Base-by-base conservation (phyloP, 1,139 yeast genomes). In the Hansenula lynferdii region DNA sequence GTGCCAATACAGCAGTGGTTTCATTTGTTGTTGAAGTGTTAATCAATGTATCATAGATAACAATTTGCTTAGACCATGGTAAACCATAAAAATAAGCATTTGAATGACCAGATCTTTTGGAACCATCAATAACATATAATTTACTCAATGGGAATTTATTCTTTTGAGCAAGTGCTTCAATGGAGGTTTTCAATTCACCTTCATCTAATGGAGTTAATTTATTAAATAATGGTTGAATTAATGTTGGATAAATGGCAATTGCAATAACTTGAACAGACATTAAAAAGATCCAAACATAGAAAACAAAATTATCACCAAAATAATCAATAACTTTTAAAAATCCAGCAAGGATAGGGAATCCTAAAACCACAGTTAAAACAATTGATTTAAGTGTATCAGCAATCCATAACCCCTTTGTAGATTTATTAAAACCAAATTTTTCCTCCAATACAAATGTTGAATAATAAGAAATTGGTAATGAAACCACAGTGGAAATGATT, bases 51-150 rank as follows among this genome's bases (percentile, higher is more conserved):
- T 92, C 98, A 59, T 72, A 92, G 39, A 92, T 73, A 36, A 92
- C 97, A 64, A 92, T 92, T 61, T 90, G 92, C 64, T 92, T 92
- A 42, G 89, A 81, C 94, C 97, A 90, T 33, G 98, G 98, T 53
- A 92, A 72, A 7, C 98, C 98, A 50, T 85, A 79, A 59, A 92
- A 92, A 62, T 86, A 92, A 32, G 98, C 98, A 58, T 92, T 92
- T 7, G 97, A 90, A 63, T 92, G 98, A 12, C 95, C 79, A 1
- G 96, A 86, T 65, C 97, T 83, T 61, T 84, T 86, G 36, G 97
- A 90, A 12, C 97, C 97, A 60, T 92, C 98, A 58, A 90, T 78
- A 36, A 90, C 96, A 54, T 76, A 85, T 43, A 92, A 69, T 56
- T 87, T 81, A 42, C 81, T 75, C 58, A 89, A 75, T 48, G 98